Evolutionary conservation across 208 protist species (phyloP).

Genomic region (Porcisia deanei): DNA sequence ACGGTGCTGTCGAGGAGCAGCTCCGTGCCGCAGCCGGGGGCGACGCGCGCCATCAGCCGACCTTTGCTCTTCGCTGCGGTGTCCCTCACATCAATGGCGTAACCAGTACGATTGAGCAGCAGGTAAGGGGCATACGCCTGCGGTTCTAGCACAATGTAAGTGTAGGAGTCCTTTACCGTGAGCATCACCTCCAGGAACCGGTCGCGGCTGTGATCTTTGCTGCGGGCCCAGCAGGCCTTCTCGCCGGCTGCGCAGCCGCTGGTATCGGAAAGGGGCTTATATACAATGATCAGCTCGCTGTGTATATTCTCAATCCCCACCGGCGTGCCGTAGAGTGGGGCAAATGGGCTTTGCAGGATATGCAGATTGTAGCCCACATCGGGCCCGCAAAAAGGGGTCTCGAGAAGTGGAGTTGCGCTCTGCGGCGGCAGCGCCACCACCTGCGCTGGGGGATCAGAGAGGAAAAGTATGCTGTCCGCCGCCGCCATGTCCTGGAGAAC

Average conservation of each 20-base stretch:
- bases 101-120: constrained; percentile 73
- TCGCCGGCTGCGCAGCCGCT: constrained; percentile 2
- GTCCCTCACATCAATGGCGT: constrained; percentile 52
- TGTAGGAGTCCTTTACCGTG: constrained; percentile 66
- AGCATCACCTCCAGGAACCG: constrained; percentile 75
- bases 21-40: constrained; percentile 49
- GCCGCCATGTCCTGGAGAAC: constrained; percentile 28
- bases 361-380: constrained; percentile 72
- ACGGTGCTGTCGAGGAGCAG: constrained; percentile 55
- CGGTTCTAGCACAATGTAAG: constrained; percentile 79
- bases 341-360: constrained; percentile 47
- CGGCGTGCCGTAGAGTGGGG: constrained; percentile 66
- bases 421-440: constrained; percentile 37
- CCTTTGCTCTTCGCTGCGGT: constrained; percentile 38
- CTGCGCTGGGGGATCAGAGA: constrained; percentile 32
- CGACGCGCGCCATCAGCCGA: constrained; percentile 56
- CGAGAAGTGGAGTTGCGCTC: constrained; percentile 55
- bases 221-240: background rate
- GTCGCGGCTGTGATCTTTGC: constrained; percentile 19
- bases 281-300: constrained; percentile 65
- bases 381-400: constrained; percentile 40
- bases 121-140: constrained; percentile 62
- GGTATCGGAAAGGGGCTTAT: constrained; percentile 28
- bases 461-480: constrained; percentile 15
- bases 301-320: constrained; percentile 79